Evolutionary conservation across 2,329 filamentous ascomycete species (phyloP).

Genomic region (Fusarium sp.): DNA sequence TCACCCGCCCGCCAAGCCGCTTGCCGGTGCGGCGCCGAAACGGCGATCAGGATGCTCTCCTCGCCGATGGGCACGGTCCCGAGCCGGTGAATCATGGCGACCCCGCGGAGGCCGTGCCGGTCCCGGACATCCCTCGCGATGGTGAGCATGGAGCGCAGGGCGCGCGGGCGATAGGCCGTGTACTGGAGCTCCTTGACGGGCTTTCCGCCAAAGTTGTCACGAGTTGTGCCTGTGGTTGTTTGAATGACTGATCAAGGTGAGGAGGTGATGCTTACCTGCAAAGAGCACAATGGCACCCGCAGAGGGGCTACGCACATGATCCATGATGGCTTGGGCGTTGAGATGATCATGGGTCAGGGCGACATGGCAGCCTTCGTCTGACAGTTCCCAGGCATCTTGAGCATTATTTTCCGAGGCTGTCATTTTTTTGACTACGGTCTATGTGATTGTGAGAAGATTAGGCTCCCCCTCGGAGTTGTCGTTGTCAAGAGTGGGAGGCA

Average conservation of each 20-base stretch:
- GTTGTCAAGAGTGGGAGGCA: conserved; percentile 13
- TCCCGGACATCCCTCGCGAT: conserved; percentile 66
- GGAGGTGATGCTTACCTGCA: conserved; percentile 62
- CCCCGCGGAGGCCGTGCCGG: conserved; percentile 71
- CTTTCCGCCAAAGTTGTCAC: conserved; percentile 74
- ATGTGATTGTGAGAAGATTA: background rate
- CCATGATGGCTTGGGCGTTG: conserved; percentile 64
- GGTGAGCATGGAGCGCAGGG: conserved; percentile 70
- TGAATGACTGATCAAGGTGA: background rate
- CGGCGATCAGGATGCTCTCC: conserved; percentile 89
- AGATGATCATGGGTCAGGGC: conserved; percentile 71
- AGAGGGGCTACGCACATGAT: conserved; percentile 73
- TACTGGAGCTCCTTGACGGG: conserved; percentile 79
- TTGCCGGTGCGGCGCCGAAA: conserved; percentile 81
- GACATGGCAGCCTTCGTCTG: conserved; percentile 66
- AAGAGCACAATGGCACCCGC: conserved; percentile 81
- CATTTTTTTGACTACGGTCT: conserved; percentile 21
- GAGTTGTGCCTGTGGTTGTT: conserved; percentile 68
- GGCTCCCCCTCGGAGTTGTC: conserved; percentile 2
- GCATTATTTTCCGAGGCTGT: conserved; percentile 15
- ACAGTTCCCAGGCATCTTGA: conserved; percentile 50
- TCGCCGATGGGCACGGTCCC: conserved; percentile 88
- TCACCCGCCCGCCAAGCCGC: conserved; percentile 89
- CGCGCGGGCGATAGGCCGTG: conserved; percentile 74
- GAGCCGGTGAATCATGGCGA: conserved; percentile 84